Evolutionary conservation across 2,329 filamentous ascomycete species (phyloP).

Genomic region (Dryadomyces quercivorus): DNA sequence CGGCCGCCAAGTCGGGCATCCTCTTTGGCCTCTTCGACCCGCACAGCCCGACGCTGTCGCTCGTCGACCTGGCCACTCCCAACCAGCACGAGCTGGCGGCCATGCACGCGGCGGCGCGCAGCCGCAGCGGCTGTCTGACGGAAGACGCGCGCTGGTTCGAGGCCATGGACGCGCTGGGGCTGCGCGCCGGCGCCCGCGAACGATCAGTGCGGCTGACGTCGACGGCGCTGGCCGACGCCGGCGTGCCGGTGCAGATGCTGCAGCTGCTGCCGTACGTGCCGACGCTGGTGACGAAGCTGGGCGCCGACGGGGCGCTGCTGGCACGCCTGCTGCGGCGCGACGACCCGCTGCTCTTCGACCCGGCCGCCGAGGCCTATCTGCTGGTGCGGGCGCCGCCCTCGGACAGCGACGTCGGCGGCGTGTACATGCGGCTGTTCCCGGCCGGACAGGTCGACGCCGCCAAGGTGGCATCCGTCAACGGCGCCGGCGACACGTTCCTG

Average conservation of each 20-base stretch:
- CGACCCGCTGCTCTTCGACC: slow-evolving; percentile 53
- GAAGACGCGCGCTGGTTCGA: slow-evolving; percentile 62
- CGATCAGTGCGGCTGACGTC: slow-evolving; percentile 59
- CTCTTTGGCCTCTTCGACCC: slow-evolving; percentile 52
- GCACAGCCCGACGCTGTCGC: slow-evolving; percentile 9
- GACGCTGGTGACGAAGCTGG: slow-evolving; percentile 74
- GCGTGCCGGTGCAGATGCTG: slow-evolving; percentile 71
- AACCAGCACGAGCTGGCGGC: slow-evolving; percentile 71
- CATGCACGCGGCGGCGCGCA: slow-evolving; percentile 62
- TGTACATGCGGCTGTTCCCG: slow-evolving; percentile 70
- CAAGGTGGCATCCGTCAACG: slow-evolving; percentile 81
- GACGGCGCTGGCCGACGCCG: slow-evolving; percentile 57
- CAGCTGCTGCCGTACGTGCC: slow-evolving; percentile 84
- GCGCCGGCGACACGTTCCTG: slow-evolving; percentile 85
- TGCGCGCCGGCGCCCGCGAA: slow-evolving; percentile 47
- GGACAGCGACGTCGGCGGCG: slow-evolving; percentile 44
- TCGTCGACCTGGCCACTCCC: slow-evolving; percentile 67
- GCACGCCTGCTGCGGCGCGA: slow-evolving; percentile 56
- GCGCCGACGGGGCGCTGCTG: slow-evolving; percentile 60
- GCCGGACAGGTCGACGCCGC: slow-evolving; percentile 38
- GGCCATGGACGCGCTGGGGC: slow-evolving; percentile 66
- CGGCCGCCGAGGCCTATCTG: slow-evolving; percentile 55
- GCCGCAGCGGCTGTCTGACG: slow-evolving; percentile 45
- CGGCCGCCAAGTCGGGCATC: slow-evolving; percentile 59
- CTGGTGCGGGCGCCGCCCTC: slow-evolving; percentile 43